Percentiles rank a stretch among this genome's conserved stretches.
phyloP scores from a whole-genome alignment of 1,284 basidiomycete genomes.

The Thecaphora thlaspeos region DNA sequence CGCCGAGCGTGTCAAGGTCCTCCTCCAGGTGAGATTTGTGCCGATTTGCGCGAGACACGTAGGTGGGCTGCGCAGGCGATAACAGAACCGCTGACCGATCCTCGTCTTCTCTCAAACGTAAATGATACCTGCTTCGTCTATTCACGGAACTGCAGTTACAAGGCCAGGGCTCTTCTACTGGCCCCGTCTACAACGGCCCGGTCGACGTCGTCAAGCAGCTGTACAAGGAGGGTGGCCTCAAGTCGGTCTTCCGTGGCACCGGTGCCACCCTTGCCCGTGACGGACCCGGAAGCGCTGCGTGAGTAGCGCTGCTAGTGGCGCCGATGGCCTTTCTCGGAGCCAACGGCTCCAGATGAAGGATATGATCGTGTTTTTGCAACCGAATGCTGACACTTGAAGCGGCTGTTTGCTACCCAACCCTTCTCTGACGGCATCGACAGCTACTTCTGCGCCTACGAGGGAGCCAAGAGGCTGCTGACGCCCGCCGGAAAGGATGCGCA shows the following conservation, averaged over 20 bases:
- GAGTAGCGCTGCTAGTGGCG: conserved; percentile 37
- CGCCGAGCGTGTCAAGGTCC: conserved; percentile 94
- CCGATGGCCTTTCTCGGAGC: background rate
- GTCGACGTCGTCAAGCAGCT: conserved; percentile 86
- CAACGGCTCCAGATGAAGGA: background rate
- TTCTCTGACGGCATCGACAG: too few species aligned
- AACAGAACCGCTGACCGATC: too few species aligned
- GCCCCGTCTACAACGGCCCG: conserved; percentile 81
- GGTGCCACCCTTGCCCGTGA: conserved; percentile 88
- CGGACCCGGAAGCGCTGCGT: conserved; percentile 89
- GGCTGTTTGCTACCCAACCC: too few species aligned
- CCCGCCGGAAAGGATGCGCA: conserved; percentile 70
- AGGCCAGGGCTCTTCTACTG: conserved; percentile 71
- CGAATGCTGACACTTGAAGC: too few species aligned
- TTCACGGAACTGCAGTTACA: conserved; percentile 78
- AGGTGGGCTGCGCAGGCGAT: background rate
- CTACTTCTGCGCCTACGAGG: conserved; percentile 96
- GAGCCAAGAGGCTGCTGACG: conserved; percentile 81
- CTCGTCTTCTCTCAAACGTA: too few species aligned
- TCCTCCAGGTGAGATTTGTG: conserved; percentile 62
- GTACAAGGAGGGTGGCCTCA: conserved; percentile 89
- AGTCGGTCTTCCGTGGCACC: conserved; percentile 89
- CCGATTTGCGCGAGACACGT: background rate
- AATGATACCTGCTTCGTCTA: too few species aligned
- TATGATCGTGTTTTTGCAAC: background rate